phyloP scores from a whole-genome alignment of 495 filamentous ascomycete species.

The Lineolata rhizophorae region DNA sequence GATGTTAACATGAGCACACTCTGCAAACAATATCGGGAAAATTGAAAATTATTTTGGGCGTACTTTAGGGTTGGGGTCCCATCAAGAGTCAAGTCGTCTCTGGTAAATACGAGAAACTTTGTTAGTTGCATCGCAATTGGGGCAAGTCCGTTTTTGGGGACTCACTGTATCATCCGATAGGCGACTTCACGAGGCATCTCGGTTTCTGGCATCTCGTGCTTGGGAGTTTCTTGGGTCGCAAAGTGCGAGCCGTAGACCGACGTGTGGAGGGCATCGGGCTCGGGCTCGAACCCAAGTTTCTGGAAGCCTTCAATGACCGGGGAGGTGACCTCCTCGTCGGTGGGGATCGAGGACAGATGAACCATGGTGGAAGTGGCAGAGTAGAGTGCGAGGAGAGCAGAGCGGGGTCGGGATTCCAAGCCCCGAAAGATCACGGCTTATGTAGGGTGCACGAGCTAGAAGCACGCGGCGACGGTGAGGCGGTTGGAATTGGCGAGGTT shows the following conservation, averaged over 20 bases:
- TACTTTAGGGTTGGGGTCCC: constrained; percentile 78
- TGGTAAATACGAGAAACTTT: no score
- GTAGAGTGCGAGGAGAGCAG: no score
- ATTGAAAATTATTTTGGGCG: constrained; percentile 16
- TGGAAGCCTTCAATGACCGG: constrained; percentile 22
- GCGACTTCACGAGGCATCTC: constrained; percentile 31
- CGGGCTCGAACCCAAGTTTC: constrained; percentile 21
- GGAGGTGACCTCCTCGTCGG: constrained; percentile 24
- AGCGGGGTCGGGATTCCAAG: no score
- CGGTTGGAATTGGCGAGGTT: no score
- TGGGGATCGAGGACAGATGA: constrained; percentile 35
- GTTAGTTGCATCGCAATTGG: neutral
- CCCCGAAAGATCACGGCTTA: no score
- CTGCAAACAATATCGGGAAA: no score
- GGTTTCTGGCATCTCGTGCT: constrained; percentile 67
- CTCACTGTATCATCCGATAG: constrained; percentile 70
- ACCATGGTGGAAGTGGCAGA: no score
- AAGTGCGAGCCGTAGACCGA: constrained; percentile 73
- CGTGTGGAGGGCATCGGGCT: constrained; percentile 39
- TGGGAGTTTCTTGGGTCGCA: constrained; percentile 55
- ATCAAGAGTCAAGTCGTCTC: constrained; percentile 68
- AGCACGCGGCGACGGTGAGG: no score
- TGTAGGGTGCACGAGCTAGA: no score
- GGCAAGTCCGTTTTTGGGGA: neutral
- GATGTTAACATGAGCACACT: no score